Percentiles rank a stretch among this genome's conserved stretches.
Conservation (phyloP, 139 green algal genomes). For the Picochlorum costavermella region DNA sequence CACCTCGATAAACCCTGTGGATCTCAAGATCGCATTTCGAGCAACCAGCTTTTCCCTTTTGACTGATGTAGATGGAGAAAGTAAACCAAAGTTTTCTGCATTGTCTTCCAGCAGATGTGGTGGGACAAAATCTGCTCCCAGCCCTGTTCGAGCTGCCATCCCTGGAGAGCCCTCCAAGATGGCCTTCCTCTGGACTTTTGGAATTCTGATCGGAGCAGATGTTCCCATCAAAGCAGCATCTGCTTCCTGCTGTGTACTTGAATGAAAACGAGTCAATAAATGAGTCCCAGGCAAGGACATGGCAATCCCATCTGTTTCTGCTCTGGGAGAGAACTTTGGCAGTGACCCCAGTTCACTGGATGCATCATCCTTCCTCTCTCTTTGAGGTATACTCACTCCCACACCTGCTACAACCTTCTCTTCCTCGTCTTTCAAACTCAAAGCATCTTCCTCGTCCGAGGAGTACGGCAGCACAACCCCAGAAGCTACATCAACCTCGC, state of each 20-base stretch:
- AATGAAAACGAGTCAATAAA: background rate
- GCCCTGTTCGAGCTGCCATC: slow-evolving; percentile 1
- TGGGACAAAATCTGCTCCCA: slow-evolving; percentile 28
- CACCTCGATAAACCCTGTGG: slow-evolving; percentile 45
- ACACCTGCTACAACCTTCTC: background rate
- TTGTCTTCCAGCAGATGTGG: slow-evolving; percentile 33
- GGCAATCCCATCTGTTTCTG: background rate
- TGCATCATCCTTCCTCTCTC: no score
- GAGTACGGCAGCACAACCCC: background rate
- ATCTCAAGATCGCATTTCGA: slow-evolving; percentile 45
- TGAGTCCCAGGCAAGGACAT: background rate
- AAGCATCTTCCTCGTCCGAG: background rate
- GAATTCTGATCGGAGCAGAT: slow-evolving; percentile 46
- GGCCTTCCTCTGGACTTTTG: slow-evolving; percentile 28
- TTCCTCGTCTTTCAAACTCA: background rate
- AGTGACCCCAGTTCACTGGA: no score
- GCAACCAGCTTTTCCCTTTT: slow-evolving; percentile 36
- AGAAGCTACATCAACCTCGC: background rate
- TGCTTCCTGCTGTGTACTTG: background rate
- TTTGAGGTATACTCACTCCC: background rate
- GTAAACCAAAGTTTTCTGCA: slow-evolving; percentile 1
- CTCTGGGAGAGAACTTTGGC: no score
- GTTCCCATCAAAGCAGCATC: slow-evolving; percentile 22
- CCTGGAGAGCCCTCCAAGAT: background rate
- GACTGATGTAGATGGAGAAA: slow-evolving; percentile 24